A percentile compares a stretch with the other conserved stretches of the same genome.
phyloP scores from a whole-genome alignment of 2,329 filamentous ascomycete species.

The Ceratocystis diversiconidia region DNA sequence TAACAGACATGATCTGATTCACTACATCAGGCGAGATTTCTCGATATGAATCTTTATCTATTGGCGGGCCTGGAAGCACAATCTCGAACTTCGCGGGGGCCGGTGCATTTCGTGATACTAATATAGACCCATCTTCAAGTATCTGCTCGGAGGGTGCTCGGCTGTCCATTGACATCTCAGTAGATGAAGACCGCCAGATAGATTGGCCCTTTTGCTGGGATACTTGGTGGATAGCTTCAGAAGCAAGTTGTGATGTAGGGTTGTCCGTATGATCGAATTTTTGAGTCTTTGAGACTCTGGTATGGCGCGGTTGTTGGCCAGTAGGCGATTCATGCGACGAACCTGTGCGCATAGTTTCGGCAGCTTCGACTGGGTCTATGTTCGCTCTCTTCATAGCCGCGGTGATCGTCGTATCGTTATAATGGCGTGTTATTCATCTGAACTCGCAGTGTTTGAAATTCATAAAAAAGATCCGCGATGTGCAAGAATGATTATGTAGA shows the following conservation, averaged over 20 bases:
- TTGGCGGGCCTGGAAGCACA: constrained; percentile 11
- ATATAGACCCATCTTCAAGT: constrained; percentile 3
- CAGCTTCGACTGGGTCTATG: background rate
- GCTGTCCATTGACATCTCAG: background rate
- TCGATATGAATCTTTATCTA: constrained; percentile 22
- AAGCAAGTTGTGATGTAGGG: background rate
- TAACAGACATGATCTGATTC: constrained; percentile 26
- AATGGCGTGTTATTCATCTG: no score
- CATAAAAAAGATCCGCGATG: background rate
- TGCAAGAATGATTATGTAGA: background rate
- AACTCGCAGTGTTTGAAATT: no score
- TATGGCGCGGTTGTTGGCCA: background rate
- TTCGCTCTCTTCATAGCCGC: background rate
- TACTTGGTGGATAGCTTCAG: background rate
- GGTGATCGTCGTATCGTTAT: no score
- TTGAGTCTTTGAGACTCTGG: background rate
- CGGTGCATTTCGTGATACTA: constrained; percentile 1
- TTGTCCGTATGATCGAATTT: background rate
- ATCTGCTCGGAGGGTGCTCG: background rate
- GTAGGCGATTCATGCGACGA: background rate
- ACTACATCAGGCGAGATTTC: constrained; percentile 27
- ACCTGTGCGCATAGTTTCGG: background rate
- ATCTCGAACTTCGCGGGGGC: constrained; percentile 13
- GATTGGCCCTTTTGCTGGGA: background rate
- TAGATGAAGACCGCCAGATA: background rate